Evolutionary conservation across 2,329 filamentous ascomycete genomes (phyloP).

Genomic region (Harringtonia aguacate): DNA sequence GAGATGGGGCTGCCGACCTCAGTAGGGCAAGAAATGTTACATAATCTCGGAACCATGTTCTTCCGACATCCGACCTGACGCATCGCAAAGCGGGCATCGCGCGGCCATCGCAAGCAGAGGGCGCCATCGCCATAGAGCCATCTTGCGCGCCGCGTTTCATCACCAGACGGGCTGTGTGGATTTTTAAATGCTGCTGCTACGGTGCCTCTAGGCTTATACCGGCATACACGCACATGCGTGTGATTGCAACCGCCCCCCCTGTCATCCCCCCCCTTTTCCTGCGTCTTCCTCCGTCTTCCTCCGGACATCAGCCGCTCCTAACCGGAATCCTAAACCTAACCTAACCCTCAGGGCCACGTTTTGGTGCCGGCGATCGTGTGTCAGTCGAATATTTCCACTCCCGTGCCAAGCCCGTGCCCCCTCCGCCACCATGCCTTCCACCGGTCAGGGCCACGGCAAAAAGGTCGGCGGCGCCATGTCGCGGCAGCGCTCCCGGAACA

Average conservation of each 20-base stretch:
- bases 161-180: not conserved
- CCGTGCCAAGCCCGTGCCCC: too few relatives aligned
- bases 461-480: conserved; percentile 50
- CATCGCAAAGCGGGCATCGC: too few relatives aligned
- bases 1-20: too few relatives aligned
- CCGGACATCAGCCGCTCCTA: too few relatives aligned
- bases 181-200: not conserved
- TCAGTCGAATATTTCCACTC: too few relatives aligned
- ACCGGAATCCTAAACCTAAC: too few relatives aligned
- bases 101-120: too few relatives aligned
- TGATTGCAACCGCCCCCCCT: not conserved
- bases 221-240: not conserved
- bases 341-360: too few relatives aligned
- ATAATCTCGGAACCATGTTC: not conserved
- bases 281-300: not conserved
- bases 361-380: too few relatives aligned
- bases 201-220: not conserved
- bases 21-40: too few relatives aligned
- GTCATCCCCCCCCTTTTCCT: not conserved
- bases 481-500: conserved; percentile 65
- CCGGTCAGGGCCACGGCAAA: conserved; percentile 51
- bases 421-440: conserved; percentile 41
- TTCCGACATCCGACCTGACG: not conserved
- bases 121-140: not conserved
- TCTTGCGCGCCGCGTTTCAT: not conserved